These are phyloP conservation scores for Letharia lupina DNA, from an alignment of 495 filamentous ascomycete genomes.

Conservation along the genomic window DNA sequence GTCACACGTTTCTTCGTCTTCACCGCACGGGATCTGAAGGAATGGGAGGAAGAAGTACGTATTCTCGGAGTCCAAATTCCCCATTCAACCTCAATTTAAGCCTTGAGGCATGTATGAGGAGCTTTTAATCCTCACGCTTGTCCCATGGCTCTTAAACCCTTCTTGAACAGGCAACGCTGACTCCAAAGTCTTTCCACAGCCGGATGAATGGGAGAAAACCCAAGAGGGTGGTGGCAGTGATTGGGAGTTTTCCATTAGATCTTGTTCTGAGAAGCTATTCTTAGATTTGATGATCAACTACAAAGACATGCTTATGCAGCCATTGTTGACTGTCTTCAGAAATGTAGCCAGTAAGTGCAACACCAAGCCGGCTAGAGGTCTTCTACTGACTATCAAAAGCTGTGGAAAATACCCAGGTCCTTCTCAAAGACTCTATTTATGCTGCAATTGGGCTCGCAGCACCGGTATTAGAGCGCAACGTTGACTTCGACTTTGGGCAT, in stretches of 20 bases:
- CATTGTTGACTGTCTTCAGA: conserved; percentile 70
- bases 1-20: conserved; percentile 86
- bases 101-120: neutral
- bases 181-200: conserved; percentile 22
- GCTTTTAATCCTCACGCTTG: neutral
- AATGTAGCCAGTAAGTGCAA: conserved; percentile 52
- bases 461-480: conserved; percentile 53
- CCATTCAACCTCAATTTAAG: neutral
- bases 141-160: neutral
- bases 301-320: conserved; percentile 65
- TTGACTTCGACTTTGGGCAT: conserved; percentile 66
- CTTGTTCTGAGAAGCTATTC: conserved; percentile 89
- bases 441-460: conserved; percentile 84
- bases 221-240: conserved; percentile 72
- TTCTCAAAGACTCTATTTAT: conserved; percentile 88
- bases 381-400: conserved; percentile 26
- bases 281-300: conserved; percentile 83
- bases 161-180: neutral
- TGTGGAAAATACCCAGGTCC: conserved; percentile 55
- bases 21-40: conserved; percentile 69
- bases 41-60: conserved; percentile 69
- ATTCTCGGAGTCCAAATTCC: neutral
- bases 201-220: conserved; percentile 82
- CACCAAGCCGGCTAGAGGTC: neutral
- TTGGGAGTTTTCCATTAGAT: conserved; percentile 80